Conservation (phyloP, 345 rosid genomes). For the Gossypium anomalum region DNA sequence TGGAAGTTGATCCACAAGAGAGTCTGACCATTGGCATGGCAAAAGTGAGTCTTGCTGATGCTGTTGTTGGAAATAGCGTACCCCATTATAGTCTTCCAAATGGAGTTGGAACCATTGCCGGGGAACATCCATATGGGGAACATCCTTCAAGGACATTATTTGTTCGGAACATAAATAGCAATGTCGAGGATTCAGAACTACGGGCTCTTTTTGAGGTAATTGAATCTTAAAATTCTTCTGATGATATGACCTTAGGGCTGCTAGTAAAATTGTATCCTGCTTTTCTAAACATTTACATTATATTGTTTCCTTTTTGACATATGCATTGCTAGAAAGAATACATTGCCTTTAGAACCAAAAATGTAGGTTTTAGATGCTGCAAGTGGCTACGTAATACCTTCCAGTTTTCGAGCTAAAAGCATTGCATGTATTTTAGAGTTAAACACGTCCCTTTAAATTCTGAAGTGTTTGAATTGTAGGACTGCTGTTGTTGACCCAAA, state of each 20-base stretch:
- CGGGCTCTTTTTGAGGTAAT: constrained; percentile 58
- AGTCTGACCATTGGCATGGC: constrained; percentile 37
- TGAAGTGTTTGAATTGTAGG: neutral
- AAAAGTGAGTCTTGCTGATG: constrained; percentile 45
- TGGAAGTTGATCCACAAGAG: constrained; percentile 49
- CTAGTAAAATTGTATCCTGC: neutral
- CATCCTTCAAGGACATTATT: constrained; percentile 78
- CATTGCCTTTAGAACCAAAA: neutral
- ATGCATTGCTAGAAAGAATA: constrained; percentile 4
- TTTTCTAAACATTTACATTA: neutral
- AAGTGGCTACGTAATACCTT: neutral
- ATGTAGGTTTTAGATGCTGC: neutral
- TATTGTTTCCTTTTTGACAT: neutral
- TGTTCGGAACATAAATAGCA: constrained; percentile 69
- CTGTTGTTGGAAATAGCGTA: constrained; percentile 38
- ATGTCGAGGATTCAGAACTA: constrained; percentile 61
- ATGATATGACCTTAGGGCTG: neutral
- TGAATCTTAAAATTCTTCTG: constrained; percentile 7
- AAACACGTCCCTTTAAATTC: neutral
- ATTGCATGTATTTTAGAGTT: neutral
- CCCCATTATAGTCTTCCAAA: constrained; percentile 43
- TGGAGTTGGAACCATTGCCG: constrained; percentile 55
- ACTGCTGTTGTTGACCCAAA: neutral
- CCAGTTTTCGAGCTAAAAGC: neutral
- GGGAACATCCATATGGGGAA: constrained; percentile 77